Evolutionary conservation across 164 flowering plant species (phyloP).

Genomic region (Umbellularia californica): DNA sequence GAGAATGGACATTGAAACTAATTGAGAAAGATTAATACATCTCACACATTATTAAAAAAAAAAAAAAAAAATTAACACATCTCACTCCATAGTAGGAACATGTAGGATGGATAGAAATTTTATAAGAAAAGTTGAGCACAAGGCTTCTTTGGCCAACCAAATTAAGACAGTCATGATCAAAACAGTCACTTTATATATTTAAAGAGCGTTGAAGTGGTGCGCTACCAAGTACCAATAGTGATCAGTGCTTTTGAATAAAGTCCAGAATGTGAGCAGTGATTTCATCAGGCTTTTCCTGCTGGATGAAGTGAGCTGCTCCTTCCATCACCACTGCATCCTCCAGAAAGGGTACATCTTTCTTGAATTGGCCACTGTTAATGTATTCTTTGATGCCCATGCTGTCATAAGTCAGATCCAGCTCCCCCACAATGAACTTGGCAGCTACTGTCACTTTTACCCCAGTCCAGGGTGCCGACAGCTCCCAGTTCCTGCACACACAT

Average conservation of each 20-base stretch:
- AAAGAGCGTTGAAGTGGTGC: not conserved
- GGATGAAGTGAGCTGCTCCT: constrained; percentile 15
- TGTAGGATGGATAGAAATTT: too few relatives aligned
- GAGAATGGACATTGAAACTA: too few relatives aligned
- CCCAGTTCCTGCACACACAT: constrained; percentile 36
- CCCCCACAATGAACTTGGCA: constrained; percentile 39
- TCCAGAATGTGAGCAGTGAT: constrained; percentile 7
- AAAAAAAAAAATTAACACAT: too few relatives aligned
- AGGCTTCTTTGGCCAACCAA: too few relatives aligned
- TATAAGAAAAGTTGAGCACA: too few relatives aligned
- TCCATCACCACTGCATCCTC: constrained; percentile 11
- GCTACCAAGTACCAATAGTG: not conserved
- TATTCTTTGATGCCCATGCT: constrained; percentile 26
- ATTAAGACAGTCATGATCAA: too few relatives aligned
- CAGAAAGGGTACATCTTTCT: constrained; percentile 14
- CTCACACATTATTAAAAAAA: too few relatives aligned
- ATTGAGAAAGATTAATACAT: too few relatives aligned
- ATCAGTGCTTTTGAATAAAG: constrained; percentile 8
- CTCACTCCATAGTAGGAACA: too few relatives aligned
- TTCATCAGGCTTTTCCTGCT: constrained; percentile 14
- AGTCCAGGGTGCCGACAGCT: constrained; percentile 48
- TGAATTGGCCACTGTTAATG: constrained; percentile 28
- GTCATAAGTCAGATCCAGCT: constrained; percentile 32
- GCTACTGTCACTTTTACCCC: constrained; percentile 42
- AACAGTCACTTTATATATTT: not conserved